Evolutionary conservation across 2,329 filamentous ascomycete genomes (phyloP), one percentile per base, ranked within the genome.

Genomic region (Fusarium devonianum): DNA sequence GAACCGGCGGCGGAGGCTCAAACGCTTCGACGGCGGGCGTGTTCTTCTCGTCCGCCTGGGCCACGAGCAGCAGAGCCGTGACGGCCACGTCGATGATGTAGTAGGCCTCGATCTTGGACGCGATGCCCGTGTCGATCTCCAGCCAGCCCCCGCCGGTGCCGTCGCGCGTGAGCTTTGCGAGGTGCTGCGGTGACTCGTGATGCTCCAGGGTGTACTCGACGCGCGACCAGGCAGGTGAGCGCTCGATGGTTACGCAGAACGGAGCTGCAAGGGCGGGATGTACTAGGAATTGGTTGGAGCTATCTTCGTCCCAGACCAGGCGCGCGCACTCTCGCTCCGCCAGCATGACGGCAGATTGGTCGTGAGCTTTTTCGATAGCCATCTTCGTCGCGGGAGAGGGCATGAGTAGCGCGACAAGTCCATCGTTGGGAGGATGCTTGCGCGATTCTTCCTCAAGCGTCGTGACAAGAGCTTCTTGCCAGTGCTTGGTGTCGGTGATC

Each of bases 241-340:
- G 78, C 67, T 83, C 79, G 34, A 86, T 74, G 1, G 80, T 78
- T 25, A 87, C 74, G 67, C 81, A 79, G 66, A 87, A 87, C 1
- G 84, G 84, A 30, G 81, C 80, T n/a, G 81, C 79, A 13, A 87
- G 75, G 0, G 83, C 80, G 2, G 83, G 83, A 65, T 87, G 84
- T 19, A 81, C 82, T n/a, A 87, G 74, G 67, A 83, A 87, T 68
- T 85, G 79, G 60, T 74, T 79, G 5, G 71, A 69, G 47, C 75
- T 79, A 63, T 87, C 84, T 21, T 82, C 80, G 63, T 87, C 84
- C 82, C 86, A 91, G n/a, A 89, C 83, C 2, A 92, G 79, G 3
- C 85, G 79, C 17, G 84, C 88, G 60, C 83, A 85, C 71, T 91
- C 87, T 22, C 81, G 78, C 66, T 88, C 84, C 1, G 87, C 87